phyloP scores from a whole-genome alignment of 441 rosid genomes.

The Lepidium campestre region DNA sequence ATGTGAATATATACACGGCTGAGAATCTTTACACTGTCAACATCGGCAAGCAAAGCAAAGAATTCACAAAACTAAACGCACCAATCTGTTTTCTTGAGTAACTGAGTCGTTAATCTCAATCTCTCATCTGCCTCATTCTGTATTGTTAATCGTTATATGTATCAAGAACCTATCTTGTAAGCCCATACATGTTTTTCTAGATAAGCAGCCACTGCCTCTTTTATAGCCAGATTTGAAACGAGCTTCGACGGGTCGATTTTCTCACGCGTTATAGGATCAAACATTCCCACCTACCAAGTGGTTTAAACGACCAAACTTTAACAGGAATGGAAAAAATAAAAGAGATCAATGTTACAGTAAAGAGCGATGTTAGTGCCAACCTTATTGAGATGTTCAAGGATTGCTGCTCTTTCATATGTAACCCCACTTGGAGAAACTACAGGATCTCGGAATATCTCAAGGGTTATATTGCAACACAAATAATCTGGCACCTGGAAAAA shows the following conservation, averaged over 20 bases:
- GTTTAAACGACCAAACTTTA: slow-evolving; percentile 1
- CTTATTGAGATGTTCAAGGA: slow-evolving; percentile 82
- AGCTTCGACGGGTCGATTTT: slow-evolving; percentile 49
- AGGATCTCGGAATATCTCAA: slow-evolving; percentile 83
- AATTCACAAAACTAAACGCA: neutral
- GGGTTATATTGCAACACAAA: slow-evolving; percentile 83
- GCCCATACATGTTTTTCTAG: slow-evolving; percentile 81
- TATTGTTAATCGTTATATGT: neutral
- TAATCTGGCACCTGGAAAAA: slow-evolving; percentile 80
- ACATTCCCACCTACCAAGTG: slow-evolving; percentile 60
- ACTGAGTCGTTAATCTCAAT: neutral
- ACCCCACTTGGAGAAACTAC: slow-evolving; percentile 89
- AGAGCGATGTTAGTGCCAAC: slow-evolving; percentile 27
- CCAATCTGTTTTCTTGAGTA: neutral
- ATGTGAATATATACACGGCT: neutral
- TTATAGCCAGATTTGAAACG: slow-evolving; percentile 67
- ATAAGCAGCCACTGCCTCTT: slow-evolving; percentile 83
- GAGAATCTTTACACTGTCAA: slow-evolving; percentile 4
- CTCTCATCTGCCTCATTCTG: neutral
- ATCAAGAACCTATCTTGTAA: slow-evolving; percentile 34
- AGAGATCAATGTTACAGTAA: neutral
- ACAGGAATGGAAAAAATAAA: neutral
- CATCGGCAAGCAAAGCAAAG: neutral
- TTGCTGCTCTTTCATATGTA: slow-evolving; percentile 80
- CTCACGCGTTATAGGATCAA: slow-evolving; percentile 82